Evolutionary conservation across 2,329 filamentous ascomycete species (phyloP), one percentile per base, ranked within the genome.

Genomic region (Penicillium sp.): DNA sequence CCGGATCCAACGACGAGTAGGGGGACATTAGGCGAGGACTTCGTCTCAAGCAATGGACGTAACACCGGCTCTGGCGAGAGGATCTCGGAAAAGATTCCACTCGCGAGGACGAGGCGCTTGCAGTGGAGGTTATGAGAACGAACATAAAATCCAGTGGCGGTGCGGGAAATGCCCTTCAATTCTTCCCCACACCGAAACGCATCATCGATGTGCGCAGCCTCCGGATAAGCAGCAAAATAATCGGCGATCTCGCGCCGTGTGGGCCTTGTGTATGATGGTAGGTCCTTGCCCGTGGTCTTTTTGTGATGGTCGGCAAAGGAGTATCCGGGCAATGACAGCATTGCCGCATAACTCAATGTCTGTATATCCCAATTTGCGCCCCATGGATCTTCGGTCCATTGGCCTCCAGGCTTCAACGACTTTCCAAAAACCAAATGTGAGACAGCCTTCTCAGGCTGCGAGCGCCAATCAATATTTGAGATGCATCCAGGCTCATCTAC

Each of bases 301-400:
- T 72, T 73, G 60, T 83, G 77, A 66, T 86, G 81, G 10, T 84
- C 78, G 2, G 78, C 76, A 64, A 84, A 85, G 6, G 80, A 80
- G 67, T 86, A 86, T 0, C 82, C 84, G 0, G 84, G 84, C 27
- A 87, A 73, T 15, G 82, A 85, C 7, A 87, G 75, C 79, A 85
- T 83, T 57, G 84, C 83, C 2, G 84, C 83, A 73, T 87, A 86
- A 69, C 84, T 86, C 69, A 87, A 67, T 0, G 84, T 82, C 43
- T 82, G 82, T 60, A 86, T 85, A 56, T 85, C 78, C 70, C 79
- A 80, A 67, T 80, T 84, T 4, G 81, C 78, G 27, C 76, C 75
- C 15, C 79, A 75, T 0, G 80, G 78, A 56, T 83, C 80, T 50
- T 84, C 81, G 1, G 80, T 81, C 84, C 84, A 87, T 67, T 86